Evolutionary conservation across 2,329 filamentous ascomycete species (phyloP).

Genomic region (Fusarium cyanostomum): DNA sequence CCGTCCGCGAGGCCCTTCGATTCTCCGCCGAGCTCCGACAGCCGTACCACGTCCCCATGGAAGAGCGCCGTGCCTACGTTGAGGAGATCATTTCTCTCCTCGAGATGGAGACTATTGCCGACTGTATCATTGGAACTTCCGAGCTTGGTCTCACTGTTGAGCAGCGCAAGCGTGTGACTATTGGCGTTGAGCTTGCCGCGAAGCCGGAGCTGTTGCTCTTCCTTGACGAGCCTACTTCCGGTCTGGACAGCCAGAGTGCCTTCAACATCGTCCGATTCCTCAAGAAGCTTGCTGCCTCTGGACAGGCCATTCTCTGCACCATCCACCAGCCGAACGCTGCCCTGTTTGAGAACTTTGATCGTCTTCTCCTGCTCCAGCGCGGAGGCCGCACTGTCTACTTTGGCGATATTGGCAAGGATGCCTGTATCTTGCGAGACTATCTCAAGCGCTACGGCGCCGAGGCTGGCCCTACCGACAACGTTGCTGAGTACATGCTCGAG

Average conservation of each 20-base stretch:
- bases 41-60: conserved; percentile 60
- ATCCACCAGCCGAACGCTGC: conserved; percentile 91
- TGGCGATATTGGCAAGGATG: conserved; percentile 82
- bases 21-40: conserved; percentile 72
- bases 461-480: conserved; percentile 64
- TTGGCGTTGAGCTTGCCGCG: conserved; percentile 88
- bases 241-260: conserved; percentile 69
- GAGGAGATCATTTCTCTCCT: conserved; percentile 68
- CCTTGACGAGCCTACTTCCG: conserved; percentile 81
- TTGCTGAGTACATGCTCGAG: conserved; percentile 85
- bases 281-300: conserved; percentile 79
- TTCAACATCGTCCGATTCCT: conserved; percentile 83
- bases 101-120: conserved; percentile 67
- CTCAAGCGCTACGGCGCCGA: conserved; percentile 69
- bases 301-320: conserved; percentile 89
- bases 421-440: conserved; percentile 73
- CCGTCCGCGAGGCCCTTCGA: conserved; percentile 69
- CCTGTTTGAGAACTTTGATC: conserved; percentile 88
- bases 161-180: conserved; percentile 81
- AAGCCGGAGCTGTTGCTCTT: conserved; percentile 81
- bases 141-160: conserved; percentile 77
- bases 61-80: conserved; percentile 68
- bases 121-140: conserved; percentile 65
- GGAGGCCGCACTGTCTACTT: conserved; percentile 88
- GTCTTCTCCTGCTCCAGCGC: conserved; percentile 78